Evolutionary conservation across 106 monocot species (phyloP).

Genomic region (Posidonia australis): DNA sequence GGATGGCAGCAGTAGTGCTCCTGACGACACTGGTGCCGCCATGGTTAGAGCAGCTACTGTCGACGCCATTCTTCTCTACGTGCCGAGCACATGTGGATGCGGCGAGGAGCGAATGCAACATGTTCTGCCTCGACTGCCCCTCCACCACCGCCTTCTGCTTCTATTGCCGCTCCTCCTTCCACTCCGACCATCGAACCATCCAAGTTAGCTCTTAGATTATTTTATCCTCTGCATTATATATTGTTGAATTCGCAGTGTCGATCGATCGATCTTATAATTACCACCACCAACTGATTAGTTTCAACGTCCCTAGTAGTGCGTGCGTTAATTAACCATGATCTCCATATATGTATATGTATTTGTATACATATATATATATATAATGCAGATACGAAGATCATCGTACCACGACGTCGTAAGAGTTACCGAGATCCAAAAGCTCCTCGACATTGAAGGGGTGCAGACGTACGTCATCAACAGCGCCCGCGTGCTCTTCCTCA

Average conservation of each 20-base stretch:
- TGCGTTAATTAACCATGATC: too few relatives aligned
- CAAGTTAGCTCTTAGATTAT: too few relatives aligned
- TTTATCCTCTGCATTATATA: too few relatives aligned
- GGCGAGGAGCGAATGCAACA: conserved; percentile 56
- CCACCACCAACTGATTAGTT: not conserved
- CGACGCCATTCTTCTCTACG: conserved; percentile 40
- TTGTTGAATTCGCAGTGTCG: not conserved
- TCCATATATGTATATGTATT: too few relatives aligned
- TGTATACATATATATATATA: too few relatives aligned
- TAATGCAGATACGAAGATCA: conserved; percentile 60
- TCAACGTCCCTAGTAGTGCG: too few relatives aligned
- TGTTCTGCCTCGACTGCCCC: conserved; percentile 60
- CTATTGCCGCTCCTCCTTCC: conserved; percentile 45
- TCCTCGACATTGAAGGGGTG: conserved; percentile 58
- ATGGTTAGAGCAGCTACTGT: conserved; percentile 51
- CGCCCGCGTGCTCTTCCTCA: conserved; percentile 64
- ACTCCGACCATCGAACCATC: conserved; percentile 59
- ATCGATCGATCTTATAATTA: not conserved
- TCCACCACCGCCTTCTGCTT: conserved; percentile 38
- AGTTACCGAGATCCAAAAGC: conserved; percentile 54
- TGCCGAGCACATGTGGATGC: conserved; percentile 37
- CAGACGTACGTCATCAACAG: conserved; percentile 97
- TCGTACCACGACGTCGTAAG: conserved; percentile 91
- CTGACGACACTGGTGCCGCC: conserved; percentile 26
- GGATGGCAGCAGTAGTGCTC: too few relatives aligned